Evolutionary conservation across 1,284 basidiomycete genomes (phyloP), one percentile per base, ranked within the genome.

Genomic region (Ceratobasidium sp.): DNA sequence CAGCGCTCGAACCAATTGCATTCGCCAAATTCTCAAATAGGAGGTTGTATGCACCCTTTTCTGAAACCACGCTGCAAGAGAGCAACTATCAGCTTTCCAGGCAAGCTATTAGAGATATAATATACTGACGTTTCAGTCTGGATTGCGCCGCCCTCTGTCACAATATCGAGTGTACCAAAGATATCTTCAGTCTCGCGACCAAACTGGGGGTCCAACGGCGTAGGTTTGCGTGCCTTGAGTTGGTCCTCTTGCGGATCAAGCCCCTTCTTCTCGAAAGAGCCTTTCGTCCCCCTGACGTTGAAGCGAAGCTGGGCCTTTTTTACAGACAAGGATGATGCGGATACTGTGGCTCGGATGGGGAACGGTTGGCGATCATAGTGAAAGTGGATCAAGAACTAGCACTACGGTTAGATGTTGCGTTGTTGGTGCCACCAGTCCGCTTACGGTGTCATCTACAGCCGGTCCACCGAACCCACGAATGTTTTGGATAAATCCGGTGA

Each of bases 161-260:
- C 81, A 79, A 85, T 89, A 80, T 92, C 89, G 11, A 93, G 78
- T 15, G 84, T 86, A 8, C 90, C 92, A 85, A 88, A 90, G 53
- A 90, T 84, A 39, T 84, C 83, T 80, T 89, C 87, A 1, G 90
- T 88, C 82, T 94, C 92, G 65, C 83, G 83, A 4, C 89, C 90
- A 79, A 87, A 91, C 35, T 82, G 82, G 1, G 83, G 81, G 65
- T 85, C 83, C 65, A 87, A 83, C 74, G 91, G 61, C 0, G 79
- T 69, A 3, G 76, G 66, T n/a, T 58, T 66, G 3, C 77, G 79
- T 2, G 53, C 77, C 28, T 80, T 83, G 49, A 86, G 81, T 78
- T 85, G 83, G 11, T 90, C 90, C 83, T 95, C 94, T 82, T 96
- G 94, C 2, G 90, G 85, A 82, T 96, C 94, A 53, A 94, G 83